Conservation (phyloP, 1,284 basidiomycete species). For the Puccinia sorghi region DNA sequence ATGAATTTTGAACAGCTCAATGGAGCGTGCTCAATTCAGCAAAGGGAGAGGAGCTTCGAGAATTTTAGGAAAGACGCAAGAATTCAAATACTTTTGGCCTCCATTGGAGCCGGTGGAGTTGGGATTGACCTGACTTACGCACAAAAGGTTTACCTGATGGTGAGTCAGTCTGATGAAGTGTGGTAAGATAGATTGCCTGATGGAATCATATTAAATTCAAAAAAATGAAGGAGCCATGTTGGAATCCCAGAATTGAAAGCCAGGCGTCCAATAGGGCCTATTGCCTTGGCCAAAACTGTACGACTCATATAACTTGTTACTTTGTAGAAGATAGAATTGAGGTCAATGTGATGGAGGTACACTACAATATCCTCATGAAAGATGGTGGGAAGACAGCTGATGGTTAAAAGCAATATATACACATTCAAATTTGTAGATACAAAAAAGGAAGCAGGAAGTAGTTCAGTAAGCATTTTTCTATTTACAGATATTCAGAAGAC, state of each 20-base stretch:
- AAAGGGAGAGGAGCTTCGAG: background rate
- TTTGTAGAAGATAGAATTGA: constrained; percentile 5
- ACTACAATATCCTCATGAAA: background rate
- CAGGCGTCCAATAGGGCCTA: constrained; percentile 12
- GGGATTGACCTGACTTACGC: constrained; percentile 10
- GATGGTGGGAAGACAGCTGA: background rate
- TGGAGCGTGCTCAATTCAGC: constrained; percentile 1
- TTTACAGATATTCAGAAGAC: background rate
- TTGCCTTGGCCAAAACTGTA: background rate
- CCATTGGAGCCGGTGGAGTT: constrained; percentile 1
- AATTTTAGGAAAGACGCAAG: background rate
- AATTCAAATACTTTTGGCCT: constrained; percentile 1
- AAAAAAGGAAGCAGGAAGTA: constrained; percentile 1
- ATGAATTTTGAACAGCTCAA: background rate
- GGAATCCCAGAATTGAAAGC: constrained; percentile 15
- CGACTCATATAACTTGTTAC: background rate
- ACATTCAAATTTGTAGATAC: constrained; percentile 3
- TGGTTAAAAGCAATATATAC: background rate
- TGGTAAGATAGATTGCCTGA: too few relatives aligned
- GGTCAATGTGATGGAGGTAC: constrained; percentile 11
- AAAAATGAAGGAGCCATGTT: background rate
- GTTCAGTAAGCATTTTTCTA: background rate
- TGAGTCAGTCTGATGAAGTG: too few relatives aligned
- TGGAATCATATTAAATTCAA: background rate
- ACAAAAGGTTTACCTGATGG: constrained; percentile 20